phyloP scores from a whole-genome alignment of 768 basidiomycete species.

The Suillus spraguei region DNA sequence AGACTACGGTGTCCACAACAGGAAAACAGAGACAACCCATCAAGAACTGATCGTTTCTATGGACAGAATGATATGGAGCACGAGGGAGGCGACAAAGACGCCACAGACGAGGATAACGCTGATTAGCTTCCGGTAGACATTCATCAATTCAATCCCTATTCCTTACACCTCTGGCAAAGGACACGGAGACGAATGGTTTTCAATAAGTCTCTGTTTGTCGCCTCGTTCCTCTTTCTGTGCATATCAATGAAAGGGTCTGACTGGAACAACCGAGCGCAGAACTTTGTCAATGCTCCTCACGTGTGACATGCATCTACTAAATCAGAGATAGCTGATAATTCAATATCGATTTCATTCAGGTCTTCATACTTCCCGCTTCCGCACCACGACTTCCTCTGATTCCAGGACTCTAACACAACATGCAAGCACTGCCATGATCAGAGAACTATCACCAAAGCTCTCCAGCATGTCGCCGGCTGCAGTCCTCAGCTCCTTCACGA shows the following conservation, averaged over 20 bases:
- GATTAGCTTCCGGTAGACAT: neutral
- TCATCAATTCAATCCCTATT: neutral
- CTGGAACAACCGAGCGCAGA: neutral
- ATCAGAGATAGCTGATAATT: neutral
- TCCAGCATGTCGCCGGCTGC: neutral
- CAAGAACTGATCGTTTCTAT: constrained; percentile 9
- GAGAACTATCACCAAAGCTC: neutral
- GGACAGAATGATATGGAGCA: neutral
- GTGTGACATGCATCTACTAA: neutral
- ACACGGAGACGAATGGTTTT: neutral
- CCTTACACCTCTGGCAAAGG: neutral
- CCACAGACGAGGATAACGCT: neutral
- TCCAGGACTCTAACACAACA: neutral
- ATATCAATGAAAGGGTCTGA: neutral
- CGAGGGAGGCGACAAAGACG: no score
- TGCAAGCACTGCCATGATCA: neutral
- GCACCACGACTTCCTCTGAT: neutral
- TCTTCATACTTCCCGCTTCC: neutral
- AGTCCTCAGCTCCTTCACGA: neutral
- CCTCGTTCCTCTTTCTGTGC: neutral
- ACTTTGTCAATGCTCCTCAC: neutral
- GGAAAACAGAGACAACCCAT: constrained; percentile 17
- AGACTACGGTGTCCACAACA: constrained; percentile 27
- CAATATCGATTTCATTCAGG: neutral
- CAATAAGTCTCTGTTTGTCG: neutral